Percentiles rank a stretch among this genome's conserved stretches.
Evolutionary conservation across 2,329 filamentous ascomycete species (phyloP).

Genomic region (Chaetomium strumarium): DNA sequence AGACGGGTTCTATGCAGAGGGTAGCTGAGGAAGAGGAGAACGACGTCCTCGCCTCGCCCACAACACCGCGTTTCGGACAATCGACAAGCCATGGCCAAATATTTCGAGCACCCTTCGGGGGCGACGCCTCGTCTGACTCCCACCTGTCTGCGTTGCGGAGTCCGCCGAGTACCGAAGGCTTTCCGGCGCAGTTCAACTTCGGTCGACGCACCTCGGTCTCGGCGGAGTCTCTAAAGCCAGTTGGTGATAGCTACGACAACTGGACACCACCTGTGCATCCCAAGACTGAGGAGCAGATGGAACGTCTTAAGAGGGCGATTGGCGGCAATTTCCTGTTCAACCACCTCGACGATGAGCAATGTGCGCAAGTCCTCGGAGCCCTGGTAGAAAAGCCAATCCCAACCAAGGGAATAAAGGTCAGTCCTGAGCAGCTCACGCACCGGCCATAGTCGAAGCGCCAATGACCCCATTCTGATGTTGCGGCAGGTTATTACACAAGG

Average conservation of each 20-base stretch:
- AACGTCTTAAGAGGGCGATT: conserved; percentile 74
- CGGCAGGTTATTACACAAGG: conserved; percentile 86
- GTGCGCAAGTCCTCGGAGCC: conserved; percentile 77
- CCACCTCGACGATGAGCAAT: conserved; percentile 91
- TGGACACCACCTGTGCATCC: conserved; percentile 83
- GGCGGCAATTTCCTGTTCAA: conserved; percentile 89
- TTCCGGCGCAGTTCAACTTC: conserved; percentile 91
- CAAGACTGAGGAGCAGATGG: conserved; percentile 76
- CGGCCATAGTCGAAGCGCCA: background rate
- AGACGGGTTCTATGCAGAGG: conserved; percentile 38
- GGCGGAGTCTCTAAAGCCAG: conserved; percentile 90
- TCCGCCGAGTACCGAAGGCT: conserved; percentile 57
- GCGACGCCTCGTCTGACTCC: conserved; percentile 41
- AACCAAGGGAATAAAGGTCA: conserved; percentile 71
- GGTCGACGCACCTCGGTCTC: conserved; percentile 92
- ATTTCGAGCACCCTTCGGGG: conserved; percentile 50
- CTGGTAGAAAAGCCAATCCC: conserved; percentile 94
- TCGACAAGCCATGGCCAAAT: conserved; percentile 30
- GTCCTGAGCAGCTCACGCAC: conserved; percentile 8
- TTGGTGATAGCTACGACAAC: conserved; percentile 74
- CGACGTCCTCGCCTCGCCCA: conserved; percentile 70
- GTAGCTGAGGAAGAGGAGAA: conserved; percentile 81
- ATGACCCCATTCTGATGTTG: background rate
- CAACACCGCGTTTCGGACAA: conserved; percentile 53
- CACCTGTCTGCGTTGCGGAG: conserved; percentile 42